These are phyloP conservation scores for Linderina pennispora DNA, from an alignment of 192 early-diverging fungal genomes.

Conservation along the genomic window DNA sequence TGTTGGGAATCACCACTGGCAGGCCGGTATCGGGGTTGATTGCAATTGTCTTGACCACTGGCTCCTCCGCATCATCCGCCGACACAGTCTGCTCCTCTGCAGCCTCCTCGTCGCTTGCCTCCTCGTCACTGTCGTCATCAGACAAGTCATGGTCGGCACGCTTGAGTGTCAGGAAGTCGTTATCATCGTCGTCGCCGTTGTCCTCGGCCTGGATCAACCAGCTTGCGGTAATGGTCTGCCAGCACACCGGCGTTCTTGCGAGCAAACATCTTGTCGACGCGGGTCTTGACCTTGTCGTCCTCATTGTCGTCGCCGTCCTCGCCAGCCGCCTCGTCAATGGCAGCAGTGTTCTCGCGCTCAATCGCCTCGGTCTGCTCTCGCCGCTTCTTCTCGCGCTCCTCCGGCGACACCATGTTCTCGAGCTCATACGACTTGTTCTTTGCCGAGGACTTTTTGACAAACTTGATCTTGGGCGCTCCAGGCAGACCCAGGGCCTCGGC, in stretches of 20 bases:
- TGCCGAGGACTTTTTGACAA: constrained; percentile 55
- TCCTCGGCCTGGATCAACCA: constrained; percentile 61
- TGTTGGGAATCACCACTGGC: constrained; percentile 37
- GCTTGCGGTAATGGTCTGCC: constrained; percentile 84
- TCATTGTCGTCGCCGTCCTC: constrained; percentile 36
- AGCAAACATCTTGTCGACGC: constrained; percentile 88
- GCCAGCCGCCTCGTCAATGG: constrained; percentile 17
- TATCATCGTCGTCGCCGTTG: constrained; percentile 53
- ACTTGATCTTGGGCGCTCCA: constrained; percentile 92
- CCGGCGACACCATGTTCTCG: constrained; percentile 38
- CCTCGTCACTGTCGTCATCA: constrained; percentile 39
- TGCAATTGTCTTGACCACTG: constrained; percentile 39
- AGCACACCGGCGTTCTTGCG: constrained; percentile 88
- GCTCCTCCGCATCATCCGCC: constrained; percentile 49
- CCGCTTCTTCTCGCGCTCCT: constrained; percentile 26
- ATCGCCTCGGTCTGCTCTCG: constrained; percentile 12
- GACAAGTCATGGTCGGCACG: constrained; percentile 76
- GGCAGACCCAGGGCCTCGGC: constrained; percentile 89
- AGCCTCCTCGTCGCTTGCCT: constrained; percentile 28
- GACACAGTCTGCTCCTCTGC: constrained; percentile 9
- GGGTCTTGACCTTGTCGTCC: constrained; percentile 52
- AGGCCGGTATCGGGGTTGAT: constrained; percentile 25
- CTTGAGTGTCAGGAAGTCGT: constrained; percentile 80
- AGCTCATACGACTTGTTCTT: constrained; percentile 70
- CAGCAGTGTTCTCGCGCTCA: constrained; percentile 23